Evolutionary conservation across 2,329 filamentous ascomycete genomes (phyloP).

Genomic region (Septoria linicola): DNA sequence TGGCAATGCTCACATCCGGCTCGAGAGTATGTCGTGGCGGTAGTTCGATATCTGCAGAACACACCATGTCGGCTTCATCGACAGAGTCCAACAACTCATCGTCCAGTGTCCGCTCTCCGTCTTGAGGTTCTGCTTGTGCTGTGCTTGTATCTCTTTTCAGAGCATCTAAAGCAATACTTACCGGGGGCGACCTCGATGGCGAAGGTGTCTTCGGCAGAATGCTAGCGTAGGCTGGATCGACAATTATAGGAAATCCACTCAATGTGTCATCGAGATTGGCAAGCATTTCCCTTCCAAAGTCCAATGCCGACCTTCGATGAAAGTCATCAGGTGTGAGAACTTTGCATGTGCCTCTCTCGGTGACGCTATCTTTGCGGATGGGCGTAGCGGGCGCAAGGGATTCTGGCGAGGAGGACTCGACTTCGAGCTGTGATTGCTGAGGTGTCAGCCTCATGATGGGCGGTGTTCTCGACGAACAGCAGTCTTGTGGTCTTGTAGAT

Average conservation of each 20-base stretch:
- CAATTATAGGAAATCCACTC: not conserved
- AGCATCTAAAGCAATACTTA: not conserved
- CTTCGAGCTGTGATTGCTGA: constrained; percentile 6
- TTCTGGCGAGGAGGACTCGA: constrained; percentile 6
- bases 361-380: not conserved
- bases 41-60: not conserved
- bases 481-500: too few species aligned
- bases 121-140: too few species aligned
- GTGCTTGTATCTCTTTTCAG: too few species aligned
- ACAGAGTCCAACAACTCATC: not conserved
- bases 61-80: not conserved
- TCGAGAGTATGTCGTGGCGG: not conserved
- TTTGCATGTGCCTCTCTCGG: not conserved
- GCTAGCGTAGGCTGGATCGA: not conserved
- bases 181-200: not conserved
- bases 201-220: constrained; percentile 1
- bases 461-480: constrained; percentile 3
- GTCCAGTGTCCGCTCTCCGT: constrained; percentile 1
- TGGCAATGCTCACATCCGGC: too few species aligned
- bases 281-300: constrained; percentile 1
- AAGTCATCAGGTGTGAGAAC: not conserved
- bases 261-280: not conserved
- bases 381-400: constrained; percentile 1
- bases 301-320: not conserved
- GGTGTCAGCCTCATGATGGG: constrained; percentile 10